phyloP scores from a whole-genome alignment of 2,329 filamentous ascomycete species.

The Xylariaceae sp. region DNA sequence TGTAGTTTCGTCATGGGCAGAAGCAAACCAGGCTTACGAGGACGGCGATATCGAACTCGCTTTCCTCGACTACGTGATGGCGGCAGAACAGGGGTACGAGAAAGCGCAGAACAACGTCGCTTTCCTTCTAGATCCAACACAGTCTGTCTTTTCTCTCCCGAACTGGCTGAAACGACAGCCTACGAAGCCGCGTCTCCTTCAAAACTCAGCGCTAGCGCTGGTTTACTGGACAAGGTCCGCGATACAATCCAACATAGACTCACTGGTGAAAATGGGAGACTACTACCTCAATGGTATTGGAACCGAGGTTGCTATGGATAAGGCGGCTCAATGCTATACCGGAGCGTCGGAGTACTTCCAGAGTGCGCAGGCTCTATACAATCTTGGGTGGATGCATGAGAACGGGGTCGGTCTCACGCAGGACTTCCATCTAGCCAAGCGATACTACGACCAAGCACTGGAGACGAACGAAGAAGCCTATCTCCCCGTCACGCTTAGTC shows the following conservation, averaged over 20 bases:
- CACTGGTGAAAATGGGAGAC: slow-evolving; percentile 95
- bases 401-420: slow-evolving; percentile 89
- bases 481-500: slow-evolving; percentile 80
- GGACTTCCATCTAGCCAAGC: slow-evolving; percentile 94
- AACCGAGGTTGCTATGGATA: slow-evolving; percentile 64
- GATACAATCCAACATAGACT: slow-evolving; percentile 87
- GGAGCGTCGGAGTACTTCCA: slow-evolving; percentile 86
- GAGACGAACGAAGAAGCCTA: slow-evolving; percentile 93
- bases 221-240: slow-evolving; percentile 95
- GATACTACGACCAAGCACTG: slow-evolving; percentile 89
- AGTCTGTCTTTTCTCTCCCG: slow-evolving; percentile 55
- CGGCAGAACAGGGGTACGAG: slow-evolving; percentile 89
- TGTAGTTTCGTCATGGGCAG: slow-evolving; percentile 70
- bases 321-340: slow-evolving; percentile 88
- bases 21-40: slow-evolving; percentile 79
- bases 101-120: slow-evolving; percentile 85
- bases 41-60: slow-evolving; percentile 74
- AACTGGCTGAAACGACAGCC: slow-evolving; percentile 45
- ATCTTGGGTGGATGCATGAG: slow-evolving; percentile 99
- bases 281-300: slow-evolving; percentile 88
- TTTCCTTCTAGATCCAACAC: slow-evolving; percentile 72
- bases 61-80: slow-evolving; percentile 76
- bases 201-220: slow-evolving; percentile 61
- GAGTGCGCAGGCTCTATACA: slow-evolving; percentile 93
- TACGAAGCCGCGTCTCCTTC: slow-evolving; percentile 38